Percentiles rank a stretch among this genome's conserved stretches.
These are phyloP conservation scores for Colletotrichum siamense DNA, from an alignment of 2,329 filamentous ascomycete genomes.

Conservation along the genomic window DNA sequence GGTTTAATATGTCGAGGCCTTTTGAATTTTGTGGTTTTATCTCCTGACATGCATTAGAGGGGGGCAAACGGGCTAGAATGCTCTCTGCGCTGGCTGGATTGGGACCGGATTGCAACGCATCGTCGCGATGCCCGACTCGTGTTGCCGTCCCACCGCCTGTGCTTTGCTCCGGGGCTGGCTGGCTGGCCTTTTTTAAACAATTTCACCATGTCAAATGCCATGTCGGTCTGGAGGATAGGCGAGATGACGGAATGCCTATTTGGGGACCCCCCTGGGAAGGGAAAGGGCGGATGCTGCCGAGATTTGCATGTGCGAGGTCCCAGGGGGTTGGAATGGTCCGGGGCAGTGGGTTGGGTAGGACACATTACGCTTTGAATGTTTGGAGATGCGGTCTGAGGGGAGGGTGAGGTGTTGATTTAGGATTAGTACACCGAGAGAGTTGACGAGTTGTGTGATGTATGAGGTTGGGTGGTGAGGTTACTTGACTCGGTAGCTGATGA, in stretches of 20 bases:
- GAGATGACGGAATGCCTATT: conserved; percentile 15
- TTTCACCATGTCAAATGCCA: not conserved
- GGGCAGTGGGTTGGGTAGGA: not conserved
- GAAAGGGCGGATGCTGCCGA: conserved; percentile 7
- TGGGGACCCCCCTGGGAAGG: not conserved
- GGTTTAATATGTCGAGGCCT: not conserved
- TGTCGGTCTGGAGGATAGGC: not conserved
- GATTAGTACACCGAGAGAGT: no score
- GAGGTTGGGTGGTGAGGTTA: no score
- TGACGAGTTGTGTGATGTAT: no score
- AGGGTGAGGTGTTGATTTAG: not conserved
- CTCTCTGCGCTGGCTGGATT: not conserved
- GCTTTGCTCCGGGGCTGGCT: not conserved
- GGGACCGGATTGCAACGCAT: not conserved
- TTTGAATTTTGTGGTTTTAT: not conserved
- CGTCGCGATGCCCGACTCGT: not conserved
- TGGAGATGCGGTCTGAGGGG: not conserved
- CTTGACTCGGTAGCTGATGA: no score
- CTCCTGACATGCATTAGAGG: not conserved
- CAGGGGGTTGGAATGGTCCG: not conserved
- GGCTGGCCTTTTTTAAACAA: not conserved
- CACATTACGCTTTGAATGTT: not conserved
- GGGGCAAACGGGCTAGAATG: not conserved
- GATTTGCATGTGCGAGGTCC: not conserved
- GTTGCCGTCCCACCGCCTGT: not conserved